These are phyloP conservation scores for Tetramitus jugosus DNA, from an alignment of 208 protist genomes.

Conservation along the genomic window DNA sequence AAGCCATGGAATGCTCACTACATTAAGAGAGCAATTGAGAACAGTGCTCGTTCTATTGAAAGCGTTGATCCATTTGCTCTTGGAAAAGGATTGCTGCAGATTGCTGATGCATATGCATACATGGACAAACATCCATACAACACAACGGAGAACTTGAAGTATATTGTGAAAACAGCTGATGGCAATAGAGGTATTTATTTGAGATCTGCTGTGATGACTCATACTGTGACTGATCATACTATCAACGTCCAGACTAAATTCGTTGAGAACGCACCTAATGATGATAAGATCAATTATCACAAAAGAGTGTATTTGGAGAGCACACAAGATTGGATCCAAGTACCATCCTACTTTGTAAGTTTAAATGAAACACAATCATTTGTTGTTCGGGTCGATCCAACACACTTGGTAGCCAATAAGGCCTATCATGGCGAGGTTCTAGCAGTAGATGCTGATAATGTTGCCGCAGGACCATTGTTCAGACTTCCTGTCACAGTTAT, in stretches of 20 bases:
- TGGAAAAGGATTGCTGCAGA: slow-evolving; percentile 4
- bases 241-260: background rate
- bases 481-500: background rate
- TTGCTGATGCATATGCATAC: background rate
- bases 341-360: background rate
- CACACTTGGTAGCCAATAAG: background rate
- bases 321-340: background rate
- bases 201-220: background rate
- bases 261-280: background rate
- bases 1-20: background rate
- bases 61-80: background rate
- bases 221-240: background rate
- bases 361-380: background rate
- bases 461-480: background rate
- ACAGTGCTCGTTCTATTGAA: background rate
- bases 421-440: background rate
- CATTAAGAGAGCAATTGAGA: slow-evolving; percentile 3
- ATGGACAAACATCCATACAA: background rate
- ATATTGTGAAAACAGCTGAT: background rate
- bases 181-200: slow-evolving; percentile 8
- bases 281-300: background rate
- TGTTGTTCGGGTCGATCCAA: background rate
- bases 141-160: background rate
- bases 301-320: background rate
- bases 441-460: background rate